Base-by-base conservation (phyloP, 495 filamentous ascomycete species). In the Penicillium flavigenum region DNA sequence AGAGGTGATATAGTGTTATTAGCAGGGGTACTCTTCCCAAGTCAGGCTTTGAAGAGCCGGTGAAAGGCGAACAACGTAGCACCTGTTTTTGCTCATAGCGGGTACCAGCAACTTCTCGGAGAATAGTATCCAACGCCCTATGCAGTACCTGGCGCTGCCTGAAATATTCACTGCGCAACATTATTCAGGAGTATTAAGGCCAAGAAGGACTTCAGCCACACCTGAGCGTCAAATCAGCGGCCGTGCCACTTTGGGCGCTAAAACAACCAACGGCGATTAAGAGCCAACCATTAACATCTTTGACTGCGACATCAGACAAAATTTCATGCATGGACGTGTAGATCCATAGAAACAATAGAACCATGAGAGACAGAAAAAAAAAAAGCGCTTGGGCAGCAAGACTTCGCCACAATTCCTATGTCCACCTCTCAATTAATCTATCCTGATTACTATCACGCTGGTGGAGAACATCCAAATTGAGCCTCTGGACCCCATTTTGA, bases 391-490 rank as follows among this genome's bases (percentile, higher is more conserved):
- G 36, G 16, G 16, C 36, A 39, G 22, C 19, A 39, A 54, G 16
- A n/a, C 14, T 41, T 1, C 12, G 20, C 31, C 36, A 19, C 8
- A 17, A 16, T 38, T 24, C 17, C 51, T 60, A 70, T 17, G 44
- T 39, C 75, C 75, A 78, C 47, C 54, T 62, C 41, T 68, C 64
- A 8, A 78, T 27, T 29, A 78, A 71, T 24, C 48, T 66, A 8
- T 69, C 73, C 34, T 63, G 70, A 16, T 43, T 46, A 39, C 61
- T 63, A 51, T 76, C 70, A 8, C 69, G 70, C 41, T 71, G 71
- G 45, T 72, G 65, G 29, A 79, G 58, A 51, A 72, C 60, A 48
- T 71, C 68, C 48, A 73, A 27, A 32, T 79, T 60, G 19, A 79
- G 53, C 22, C 60, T 54, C 57, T 72, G 61, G 8, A 77, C 59